Percentiles rank a stretch among this genome's conserved stretches.
Conservation (phyloP, 1,139 yeast genomes). For the Scheffersomyces parashehatae region DNA sequence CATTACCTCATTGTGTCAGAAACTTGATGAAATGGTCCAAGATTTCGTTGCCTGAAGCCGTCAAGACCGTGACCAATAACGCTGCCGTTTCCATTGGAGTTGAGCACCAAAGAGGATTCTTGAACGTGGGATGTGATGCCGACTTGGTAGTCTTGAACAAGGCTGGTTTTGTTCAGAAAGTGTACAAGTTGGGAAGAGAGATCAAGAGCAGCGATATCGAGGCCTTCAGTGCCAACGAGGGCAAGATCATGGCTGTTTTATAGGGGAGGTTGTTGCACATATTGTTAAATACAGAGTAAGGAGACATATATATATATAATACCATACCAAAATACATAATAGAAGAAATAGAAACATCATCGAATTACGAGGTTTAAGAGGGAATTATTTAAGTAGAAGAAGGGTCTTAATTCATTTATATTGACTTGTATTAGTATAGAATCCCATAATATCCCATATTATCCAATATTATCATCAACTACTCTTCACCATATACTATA, state of each 20-base stretch:
- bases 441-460: no score
- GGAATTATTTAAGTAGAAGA: no score
- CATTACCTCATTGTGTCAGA: constrained; percentile 54
- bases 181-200: constrained; percentile 52
- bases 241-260: constrained; percentile 11
- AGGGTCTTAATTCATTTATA: no score
- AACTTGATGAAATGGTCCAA: constrained; percentile 56
- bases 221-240: constrained; percentile 6
- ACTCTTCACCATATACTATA: no score
- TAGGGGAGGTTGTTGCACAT: background rate
- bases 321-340: background rate
- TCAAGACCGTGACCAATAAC: constrained; percentile 57
- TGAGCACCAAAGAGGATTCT: constrained; percentile 49
- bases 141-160: constrained; percentile 53
- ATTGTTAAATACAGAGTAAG: no score
- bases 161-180: constrained; percentile 47
- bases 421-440: no score
- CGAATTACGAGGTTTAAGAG: no score
- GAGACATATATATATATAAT: no score
- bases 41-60: constrained; percentile 53
- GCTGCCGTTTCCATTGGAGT: constrained; percentile 55
- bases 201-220: constrained; percentile 17
- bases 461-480: no score
- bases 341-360: no score
- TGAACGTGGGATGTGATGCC: constrained; percentile 58